Conservation (phyloP, 352 stramenopile species). For the Phytophthora hibernalis region DNA sequence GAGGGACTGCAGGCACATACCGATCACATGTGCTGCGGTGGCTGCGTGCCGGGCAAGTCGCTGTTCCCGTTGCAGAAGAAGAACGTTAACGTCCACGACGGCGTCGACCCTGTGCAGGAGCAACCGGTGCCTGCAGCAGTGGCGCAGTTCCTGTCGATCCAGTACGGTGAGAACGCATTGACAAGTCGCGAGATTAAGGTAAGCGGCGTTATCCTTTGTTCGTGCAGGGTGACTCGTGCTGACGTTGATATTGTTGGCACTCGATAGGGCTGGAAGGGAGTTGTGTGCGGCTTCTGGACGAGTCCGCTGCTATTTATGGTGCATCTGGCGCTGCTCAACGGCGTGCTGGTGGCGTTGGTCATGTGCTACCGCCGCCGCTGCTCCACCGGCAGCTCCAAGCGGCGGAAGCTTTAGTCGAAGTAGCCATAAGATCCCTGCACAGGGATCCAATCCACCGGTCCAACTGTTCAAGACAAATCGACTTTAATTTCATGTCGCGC, state of each 20-base stretch:
- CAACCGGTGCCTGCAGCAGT: conserved; percentile 65
- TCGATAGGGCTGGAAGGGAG: conserved; percentile 74
- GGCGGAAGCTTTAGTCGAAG: conserved; percentile 55
- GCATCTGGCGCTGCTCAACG: conserved; percentile 55
- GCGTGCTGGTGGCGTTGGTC: conserved; percentile 41
- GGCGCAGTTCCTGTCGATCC: conserved; percentile 69
- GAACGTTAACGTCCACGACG: conserved; percentile 57
- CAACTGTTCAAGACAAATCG: conserved; percentile 17
- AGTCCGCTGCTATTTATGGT: conserved; percentile 68
- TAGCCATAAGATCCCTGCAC: too few species aligned
- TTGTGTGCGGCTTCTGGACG: conserved; percentile 82
- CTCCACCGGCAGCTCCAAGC: conserved; percentile 40
- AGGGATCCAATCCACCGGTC: conserved; percentile 1
- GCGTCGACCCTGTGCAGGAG: conserved; percentile 48
- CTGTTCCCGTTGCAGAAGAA: conserved; percentile 68
- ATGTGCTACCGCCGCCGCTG: conserved; percentile 52
- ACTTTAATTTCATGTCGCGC: conserved; percentile 28
- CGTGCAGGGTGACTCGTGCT: neutral
- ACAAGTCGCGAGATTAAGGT: conserved; percentile 81
- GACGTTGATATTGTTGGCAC: conserved; percentile 7
- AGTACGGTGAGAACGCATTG: conserved; percentile 67
- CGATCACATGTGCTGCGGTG: conserved; percentile 79
- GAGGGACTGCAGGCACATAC: conserved; percentile 70
- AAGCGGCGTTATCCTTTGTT: conserved; percentile 11
- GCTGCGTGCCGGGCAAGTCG: conserved; percentile 64